A percentile compares a stretch with the other conserved stretches of the same genome.
These are phyloP conservation scores for Tilletiopsis washingtonensis DNA, from an alignment of 1,284 basidiomycete species.

Conservation along the genomic window DNA sequence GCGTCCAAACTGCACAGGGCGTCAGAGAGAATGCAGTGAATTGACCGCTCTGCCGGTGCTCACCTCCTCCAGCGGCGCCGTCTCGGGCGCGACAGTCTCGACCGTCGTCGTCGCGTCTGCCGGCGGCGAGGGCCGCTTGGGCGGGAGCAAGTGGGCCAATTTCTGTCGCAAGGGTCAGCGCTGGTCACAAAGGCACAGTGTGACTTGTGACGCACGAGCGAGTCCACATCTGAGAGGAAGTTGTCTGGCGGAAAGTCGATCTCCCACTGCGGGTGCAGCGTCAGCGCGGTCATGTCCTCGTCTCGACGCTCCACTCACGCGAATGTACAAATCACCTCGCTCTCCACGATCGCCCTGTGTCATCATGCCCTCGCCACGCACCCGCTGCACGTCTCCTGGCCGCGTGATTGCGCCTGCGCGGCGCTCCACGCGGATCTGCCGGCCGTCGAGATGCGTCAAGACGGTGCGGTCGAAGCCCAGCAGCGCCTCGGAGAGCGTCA, in stretches of 20 bases:
- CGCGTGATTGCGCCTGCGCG: constrained; percentile 20
- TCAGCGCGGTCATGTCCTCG: no score
- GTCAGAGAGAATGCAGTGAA: no score
- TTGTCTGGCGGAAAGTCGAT: constrained; percentile 39
- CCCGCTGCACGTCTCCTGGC: constrained; percentile 31
- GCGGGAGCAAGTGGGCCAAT: constrained; percentile 15
- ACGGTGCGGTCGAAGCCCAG: constrained; percentile 39
- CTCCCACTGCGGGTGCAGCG: constrained; percentile 17
- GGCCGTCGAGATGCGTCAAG: constrained; percentile 41
- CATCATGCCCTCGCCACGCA: constrained; percentile 42
- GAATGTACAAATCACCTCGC: constrained; percentile 42
- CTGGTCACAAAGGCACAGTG: no score
- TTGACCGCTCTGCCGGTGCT: no score
- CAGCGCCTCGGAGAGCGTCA: constrained; percentile 33
- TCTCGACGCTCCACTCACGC: no score
- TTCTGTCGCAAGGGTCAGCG: no score
- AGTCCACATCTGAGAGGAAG: constrained; percentile 9
- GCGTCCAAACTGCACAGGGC: no score
- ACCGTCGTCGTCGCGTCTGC: neutral
- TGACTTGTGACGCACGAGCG: no score
- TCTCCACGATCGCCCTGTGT: constrained; percentile 26
- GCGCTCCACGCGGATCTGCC: constrained; percentile 27
- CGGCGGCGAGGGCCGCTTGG: constrained; percentile 17
- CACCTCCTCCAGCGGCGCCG: neutral
- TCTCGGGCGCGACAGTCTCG: neutral